Conservation (phyloP, 2,329 filamentous ascomycete genomes). For the Penicillium concentricum region DNA sequence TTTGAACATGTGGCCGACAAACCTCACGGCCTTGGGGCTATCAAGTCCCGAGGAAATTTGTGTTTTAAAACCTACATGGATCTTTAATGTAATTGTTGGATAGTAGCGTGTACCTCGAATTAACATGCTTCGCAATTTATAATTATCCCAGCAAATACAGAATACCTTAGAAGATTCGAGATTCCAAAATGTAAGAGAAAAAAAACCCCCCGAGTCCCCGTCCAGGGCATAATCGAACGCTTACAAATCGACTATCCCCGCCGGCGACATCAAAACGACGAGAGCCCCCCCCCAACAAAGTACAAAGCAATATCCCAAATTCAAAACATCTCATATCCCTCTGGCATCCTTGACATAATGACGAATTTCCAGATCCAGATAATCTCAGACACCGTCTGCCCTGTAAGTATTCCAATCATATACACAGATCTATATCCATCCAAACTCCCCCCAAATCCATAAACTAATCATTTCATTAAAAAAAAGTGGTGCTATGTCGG, state of each 20-base stretch:
- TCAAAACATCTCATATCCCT: neutral
- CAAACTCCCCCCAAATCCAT: slow-evolving; percentile 1
- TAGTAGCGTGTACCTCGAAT: neutral
- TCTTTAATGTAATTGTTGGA: neutral
- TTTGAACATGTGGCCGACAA: neutral
- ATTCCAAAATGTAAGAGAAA: neutral
- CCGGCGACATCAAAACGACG: neutral
- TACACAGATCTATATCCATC: neutral
- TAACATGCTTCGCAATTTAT: neutral
- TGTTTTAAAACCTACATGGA: neutral
- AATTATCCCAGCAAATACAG: neutral
- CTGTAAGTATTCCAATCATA: slow-evolving; percentile 39
- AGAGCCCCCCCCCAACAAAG: neutral
- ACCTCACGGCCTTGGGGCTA: neutral
- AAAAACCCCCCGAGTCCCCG: neutral
- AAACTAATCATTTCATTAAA: slow-evolving; percentile 3
- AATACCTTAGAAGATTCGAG: neutral
- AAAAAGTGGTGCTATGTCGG: slow-evolving; percentile 70
- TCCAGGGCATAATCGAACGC: neutral
- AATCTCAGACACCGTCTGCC: slow-evolving; percentile 79
- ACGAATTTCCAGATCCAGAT: slow-evolving; percentile 73
- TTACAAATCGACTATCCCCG: slow-evolving; percentile 5
- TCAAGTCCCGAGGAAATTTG: neutral
- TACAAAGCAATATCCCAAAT: neutral
- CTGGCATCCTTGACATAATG: slow-evolving; percentile 50